Evolutionary conservation across 345 rosid genomes (phyloP), one percentile per base, ranked within the genome.

Genomic region (Anacardium occidentale): DNA sequence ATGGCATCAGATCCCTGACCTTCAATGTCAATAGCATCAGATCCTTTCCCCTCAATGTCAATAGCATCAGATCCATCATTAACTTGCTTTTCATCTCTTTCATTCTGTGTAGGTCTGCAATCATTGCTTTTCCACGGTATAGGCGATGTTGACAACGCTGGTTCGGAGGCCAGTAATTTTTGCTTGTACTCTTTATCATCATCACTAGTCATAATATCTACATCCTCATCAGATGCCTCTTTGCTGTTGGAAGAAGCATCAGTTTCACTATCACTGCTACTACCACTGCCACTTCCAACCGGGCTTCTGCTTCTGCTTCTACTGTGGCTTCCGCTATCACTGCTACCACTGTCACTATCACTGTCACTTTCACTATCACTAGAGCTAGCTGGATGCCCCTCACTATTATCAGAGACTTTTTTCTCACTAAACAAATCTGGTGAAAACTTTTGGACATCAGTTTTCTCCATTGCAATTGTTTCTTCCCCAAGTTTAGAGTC

Each of bases 201-300:
- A 72, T 92, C 92, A 52, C 93, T 85, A 50, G 89, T 77, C 89
- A 92, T 87, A 67, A 95, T 92, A 84, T 95, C 98, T 71, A 92
- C 98, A 48, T 95, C 97, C 83, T 86, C 98, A 84, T 95, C 99
- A 74, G 98, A 82, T 11, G 83, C 98, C 73, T 92, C 91, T 78
- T 86, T 89, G 77, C 97, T 88, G 80, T 86, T 89, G 66, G 97
- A 89, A 70, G 97, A 87, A 81, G 86, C 89, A 82, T 90, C 97
- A 69, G 90, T 92, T 60, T 89, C 98, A 83, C 99, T 92, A 70
- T 92, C 94, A 74, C 97, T 95, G 84, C 96, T 89, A 79, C 94
- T 89, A 62, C 86, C 92, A 76, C 92, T 92, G 60, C 85, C 85
- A 64, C 87, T 89, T 61, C 74, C 85, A 6, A 68, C 84, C 0